phyloP scores from a whole-genome alignment of 306 rosid genomes.

The Hippophae tibetana region DNA sequence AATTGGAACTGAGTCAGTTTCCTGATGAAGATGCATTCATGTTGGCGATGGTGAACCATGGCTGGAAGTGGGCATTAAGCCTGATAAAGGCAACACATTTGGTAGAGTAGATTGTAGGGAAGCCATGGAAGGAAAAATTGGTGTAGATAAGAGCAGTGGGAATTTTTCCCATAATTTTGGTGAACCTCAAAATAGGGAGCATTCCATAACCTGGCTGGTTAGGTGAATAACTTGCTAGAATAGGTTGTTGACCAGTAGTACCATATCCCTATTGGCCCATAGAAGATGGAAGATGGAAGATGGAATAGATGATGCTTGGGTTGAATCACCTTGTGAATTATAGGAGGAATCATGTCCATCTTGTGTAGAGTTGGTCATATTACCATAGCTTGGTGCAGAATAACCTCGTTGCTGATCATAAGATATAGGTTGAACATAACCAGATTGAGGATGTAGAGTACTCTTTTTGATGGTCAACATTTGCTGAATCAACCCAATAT shows the following conservation, averaged over 20 bases:
- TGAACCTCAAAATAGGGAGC: conserved; percentile 43
- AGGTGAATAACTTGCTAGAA: conserved; percentile 58
- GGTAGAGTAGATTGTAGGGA: too few relatives aligned
- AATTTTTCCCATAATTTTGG: too few relatives aligned
- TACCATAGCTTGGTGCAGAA: conserved; percentile 53
- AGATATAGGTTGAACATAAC: conserved; percentile 71
- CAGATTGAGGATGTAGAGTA: conserved; percentile 65
- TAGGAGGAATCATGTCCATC: conserved; percentile 56
- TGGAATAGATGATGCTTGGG: conserved; percentile 56
- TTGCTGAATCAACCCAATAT: conserved; percentile 79
- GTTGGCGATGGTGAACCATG: too few relatives aligned
- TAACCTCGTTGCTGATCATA: conserved; percentile 93
- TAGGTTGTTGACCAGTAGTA: conserved; percentile 55
- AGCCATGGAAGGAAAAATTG: too few relatives aligned
- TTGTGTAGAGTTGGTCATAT: conserved; percentile 48
- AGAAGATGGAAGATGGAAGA: conserved; percentile 34
- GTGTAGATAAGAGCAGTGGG: too few relatives aligned
- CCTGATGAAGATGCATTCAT: too few relatives aligned
- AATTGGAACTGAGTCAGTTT: too few relatives aligned
- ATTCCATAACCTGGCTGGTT: conserved; percentile 64
- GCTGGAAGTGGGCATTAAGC: too few relatives aligned
- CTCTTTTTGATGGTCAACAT: conserved; percentile 37
- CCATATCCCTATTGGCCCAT: conserved; percentile 55
- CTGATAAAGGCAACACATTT: too few relatives aligned
- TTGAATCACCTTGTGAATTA: conserved; percentile 67